Conservation (phyloP, 257 asterid genomes). For the Ballota nigra region DNA sequence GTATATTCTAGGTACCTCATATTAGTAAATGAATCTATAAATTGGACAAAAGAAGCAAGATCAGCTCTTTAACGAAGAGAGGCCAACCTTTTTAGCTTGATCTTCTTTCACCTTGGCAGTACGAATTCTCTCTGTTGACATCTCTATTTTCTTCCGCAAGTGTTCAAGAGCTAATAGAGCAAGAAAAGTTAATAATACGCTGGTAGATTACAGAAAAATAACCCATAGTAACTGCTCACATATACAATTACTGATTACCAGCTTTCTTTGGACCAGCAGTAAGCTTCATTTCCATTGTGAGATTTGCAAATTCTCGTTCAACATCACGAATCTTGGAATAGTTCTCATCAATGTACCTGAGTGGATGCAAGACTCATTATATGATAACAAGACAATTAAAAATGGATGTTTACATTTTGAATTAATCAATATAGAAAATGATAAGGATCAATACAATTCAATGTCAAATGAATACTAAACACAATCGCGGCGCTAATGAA, state of each 20-base stretch:
- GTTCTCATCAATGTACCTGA: slow-evolving; percentile 89
- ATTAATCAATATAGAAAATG: not conserved
- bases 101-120: slow-evolving; percentile 79
- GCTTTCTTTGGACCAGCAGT: slow-evolving; percentile 98
- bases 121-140: slow-evolving; percentile 72
- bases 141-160: slow-evolving; percentile 88
- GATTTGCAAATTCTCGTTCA: slow-evolving; percentile 79
- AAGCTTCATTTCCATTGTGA: slow-evolving; percentile 91
- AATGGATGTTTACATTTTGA: not conserved
- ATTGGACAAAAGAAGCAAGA: slow-evolving; percentile 13
- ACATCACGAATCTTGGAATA: slow-evolving; percentile 96
- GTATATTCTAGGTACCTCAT: not conserved
- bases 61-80: slow-evolving; percentile 4
- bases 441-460: not conserved
- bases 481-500: not conserved
- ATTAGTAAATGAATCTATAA: not conserved
- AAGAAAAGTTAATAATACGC: slow-evolving; percentile 1
- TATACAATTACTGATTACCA: slow-evolving; percentile 27
- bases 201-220: not conserved
- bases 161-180: slow-evolving; percentile 78
- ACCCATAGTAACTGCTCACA: slow-evolving; percentile 11
- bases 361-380: slow-evolving; percentile 15
- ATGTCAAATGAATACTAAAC: slow-evolving; percentile 1
- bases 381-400: slow-evolving; percentile 18
- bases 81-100: slow-evolving; percentile 64